These are phyloP conservation scores for Juglanconis sp. DNA, from an alignment of 2,329 filamentous ascomycete genomes.

Conservation along the genomic window DNA sequence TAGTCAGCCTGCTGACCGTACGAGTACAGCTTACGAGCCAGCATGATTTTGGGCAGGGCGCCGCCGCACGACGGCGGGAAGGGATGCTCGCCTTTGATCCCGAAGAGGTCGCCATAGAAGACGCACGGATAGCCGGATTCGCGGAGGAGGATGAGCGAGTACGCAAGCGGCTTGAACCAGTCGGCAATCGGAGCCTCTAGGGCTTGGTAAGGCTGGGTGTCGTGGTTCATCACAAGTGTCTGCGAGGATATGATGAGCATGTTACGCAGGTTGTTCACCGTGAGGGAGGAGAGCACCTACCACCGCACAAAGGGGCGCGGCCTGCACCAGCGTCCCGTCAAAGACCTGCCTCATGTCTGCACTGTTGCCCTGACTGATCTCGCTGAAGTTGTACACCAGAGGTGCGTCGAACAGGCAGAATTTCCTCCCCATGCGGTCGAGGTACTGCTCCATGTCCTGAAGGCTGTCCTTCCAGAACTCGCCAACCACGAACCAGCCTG, in stretches of 20 bases:
- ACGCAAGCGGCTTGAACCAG: constrained; percentile 70
- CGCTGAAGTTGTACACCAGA: constrained; percentile 64
- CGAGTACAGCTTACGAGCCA: constrained; percentile 63
- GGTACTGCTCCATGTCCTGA: constrained; percentile 30
- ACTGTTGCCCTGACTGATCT: constrained; percentile 51
- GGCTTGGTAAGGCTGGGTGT: constrained; percentile 50
- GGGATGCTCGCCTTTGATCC: constrained; percentile 46
- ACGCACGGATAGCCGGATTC: constrained; percentile 61
- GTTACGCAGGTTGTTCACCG: too few species aligned
- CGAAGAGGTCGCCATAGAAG: constrained; percentile 71
- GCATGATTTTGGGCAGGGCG: constrained; percentile 54
- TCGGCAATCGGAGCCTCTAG: constrained; percentile 55
- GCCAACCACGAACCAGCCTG: constrained; percentile 36
- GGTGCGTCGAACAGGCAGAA: constrained; percentile 66
- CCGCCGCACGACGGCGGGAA: constrained; percentile 51
- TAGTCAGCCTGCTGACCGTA: constrained; percentile 66
- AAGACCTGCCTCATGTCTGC: constrained; percentile 65
- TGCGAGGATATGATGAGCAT: constrained; percentile 20
- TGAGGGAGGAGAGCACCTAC: constrained; percentile 18
- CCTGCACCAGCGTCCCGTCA: constrained; percentile 53
- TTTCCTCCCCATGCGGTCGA: constrained; percentile 49
- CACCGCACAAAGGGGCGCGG: constrained; percentile 34
- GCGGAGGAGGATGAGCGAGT: constrained; percentile 67
- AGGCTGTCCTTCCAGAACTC: constrained; percentile 39
- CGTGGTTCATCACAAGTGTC: constrained; percentile 71